Evolutionary conservation across 495 filamentous ascomycete genomes (phyloP).

Genomic region (Podospora sp.): DNA sequence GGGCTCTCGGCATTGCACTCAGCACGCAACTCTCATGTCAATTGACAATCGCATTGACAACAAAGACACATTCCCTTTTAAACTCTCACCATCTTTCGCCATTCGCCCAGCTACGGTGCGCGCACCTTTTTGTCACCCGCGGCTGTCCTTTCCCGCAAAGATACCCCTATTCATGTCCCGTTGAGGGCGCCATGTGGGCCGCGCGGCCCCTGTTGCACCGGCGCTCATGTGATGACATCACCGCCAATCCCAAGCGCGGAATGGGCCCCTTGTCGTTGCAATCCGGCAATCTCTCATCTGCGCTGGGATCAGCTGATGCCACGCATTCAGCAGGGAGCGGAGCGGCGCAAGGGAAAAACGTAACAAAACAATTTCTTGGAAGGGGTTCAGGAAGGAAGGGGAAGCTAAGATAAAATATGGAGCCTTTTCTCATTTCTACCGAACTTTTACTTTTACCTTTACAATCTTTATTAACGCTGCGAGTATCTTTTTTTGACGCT

Average conservation of each 20-base stretch:
- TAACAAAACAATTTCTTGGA: neutral
- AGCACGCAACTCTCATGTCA: too few relatives aligned
- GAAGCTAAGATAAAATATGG: too few relatives aligned
- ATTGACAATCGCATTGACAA: too few relatives aligned
- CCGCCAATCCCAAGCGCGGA: conserved; percentile 14
- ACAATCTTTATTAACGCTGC: too few relatives aligned
- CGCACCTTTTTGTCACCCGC: too few relatives aligned
- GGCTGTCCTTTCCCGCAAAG: neutral
- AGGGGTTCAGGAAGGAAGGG: too few relatives aligned
- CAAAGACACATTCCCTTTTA: too few relatives aligned
- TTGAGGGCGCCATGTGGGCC: neutral
- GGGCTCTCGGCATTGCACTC: too few relatives aligned
- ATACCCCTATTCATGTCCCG: neutral
- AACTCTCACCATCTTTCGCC: too few relatives aligned
- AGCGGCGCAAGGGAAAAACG: neutral
- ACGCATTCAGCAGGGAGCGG: neutral
- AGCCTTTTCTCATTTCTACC: neutral
- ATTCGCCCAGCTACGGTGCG: neutral
- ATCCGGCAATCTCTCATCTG: neutral
- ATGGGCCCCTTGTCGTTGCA: neutral
- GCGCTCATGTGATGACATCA: conserved; percentile 18
- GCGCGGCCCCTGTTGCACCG: conserved; percentile 3
- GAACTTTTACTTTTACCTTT: neutral
- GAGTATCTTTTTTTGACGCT: neutral
- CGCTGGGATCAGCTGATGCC: conserved; percentile 13